Base-by-base conservation (phyloP, 495 filamentous ascomycete species). In the Pseudoneurospora amorphoporcata region DNA sequence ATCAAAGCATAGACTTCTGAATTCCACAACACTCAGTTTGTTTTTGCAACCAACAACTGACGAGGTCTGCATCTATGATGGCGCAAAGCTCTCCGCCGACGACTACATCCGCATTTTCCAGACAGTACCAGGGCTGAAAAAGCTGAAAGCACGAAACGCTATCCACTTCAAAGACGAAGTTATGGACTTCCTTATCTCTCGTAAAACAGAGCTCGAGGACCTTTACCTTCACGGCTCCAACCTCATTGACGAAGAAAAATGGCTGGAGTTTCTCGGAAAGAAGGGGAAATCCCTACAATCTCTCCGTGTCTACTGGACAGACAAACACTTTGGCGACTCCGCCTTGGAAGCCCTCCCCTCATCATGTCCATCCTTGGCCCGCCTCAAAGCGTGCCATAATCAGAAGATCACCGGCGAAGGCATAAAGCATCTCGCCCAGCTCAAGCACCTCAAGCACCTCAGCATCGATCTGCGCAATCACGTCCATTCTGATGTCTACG, bases 81-180 rank as follows among this genome's bases (percentile, higher is more conserved):
- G 89, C 75, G 90, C 90, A 3, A 90, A 91, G 77, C 87, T 97
- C 53, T 85, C 86, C 39, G 87, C 88, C 3, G 87, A 93, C 70
- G 92, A 97, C 75, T 95, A 88, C 75, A 86, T 91, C 58, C 89
- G 89, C 74, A 92, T 97, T 32, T 92, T 97, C 75, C 88, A 92
- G n/a, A 85, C 89, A 1, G 87, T 90, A 70, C 89, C 93, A 5
- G 84, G 81, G 16, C 82, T 96, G 41, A 87, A 87, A 70, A 85
- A 86, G 68, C 81, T 97, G 41, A 90, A 92, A 71, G 83, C 95
- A 61, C 87, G 89, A 45, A 92, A 94, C 77, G 92, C 89, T n/a
- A 90, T 93, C 41, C 92, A 95, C 75, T 90, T 97, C 86, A 96
- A 95, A 79, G 91, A 97, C 76, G 79, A 83, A 14, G 90, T 92